Evolutionary conservation across 2,329 filamentous ascomycete species (phyloP).

Genomic region (Sclerotinia minor): DNA sequence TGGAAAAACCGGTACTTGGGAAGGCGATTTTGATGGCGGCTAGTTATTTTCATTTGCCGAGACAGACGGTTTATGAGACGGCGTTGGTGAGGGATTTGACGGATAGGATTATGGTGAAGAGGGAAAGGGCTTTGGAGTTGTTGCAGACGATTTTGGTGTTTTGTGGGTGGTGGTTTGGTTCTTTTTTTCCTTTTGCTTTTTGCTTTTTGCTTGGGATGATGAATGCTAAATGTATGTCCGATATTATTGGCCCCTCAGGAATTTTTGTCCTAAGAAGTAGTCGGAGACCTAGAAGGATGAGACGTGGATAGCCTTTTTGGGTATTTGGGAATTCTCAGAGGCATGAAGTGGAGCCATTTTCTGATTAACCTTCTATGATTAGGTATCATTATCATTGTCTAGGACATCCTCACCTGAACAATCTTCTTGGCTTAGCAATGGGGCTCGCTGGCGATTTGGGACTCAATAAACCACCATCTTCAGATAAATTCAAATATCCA

Average conservation of each 20-base stretch:
- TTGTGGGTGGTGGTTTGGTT: conserved; percentile 19
- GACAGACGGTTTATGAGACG: conserved; percentile 14
- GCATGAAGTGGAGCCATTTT: neutral
- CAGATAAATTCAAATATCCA: conserved; percentile 16
- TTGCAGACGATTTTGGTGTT: conserved; percentile 23
- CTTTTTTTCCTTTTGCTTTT: neutral
- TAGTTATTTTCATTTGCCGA: conserved; percentile 18
- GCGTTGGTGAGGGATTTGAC: conserved; percentile 12
- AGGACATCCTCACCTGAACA: conserved; percentile 20
- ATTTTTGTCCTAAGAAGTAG: too few species aligned
- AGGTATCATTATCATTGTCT: conserved; percentile 26
- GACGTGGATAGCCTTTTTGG: neutral
- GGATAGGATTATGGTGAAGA: conserved; percentile 15
- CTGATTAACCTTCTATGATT: neutral
- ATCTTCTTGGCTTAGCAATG: conserved; percentile 15
- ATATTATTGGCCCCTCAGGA: neutral
- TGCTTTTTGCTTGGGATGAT: too few species aligned
- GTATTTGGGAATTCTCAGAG: too few species aligned
- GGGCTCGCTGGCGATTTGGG: conserved; percentile 13
- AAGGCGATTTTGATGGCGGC: conserved; percentile 22
- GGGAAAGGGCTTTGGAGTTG: conserved; percentile 21
- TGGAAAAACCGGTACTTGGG: conserved; percentile 10
- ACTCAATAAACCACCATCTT: conserved; percentile 12
- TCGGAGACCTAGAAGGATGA: neutral
- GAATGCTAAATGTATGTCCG: too few species aligned